Evolutionary conservation across 441 rosid genomes (phyloP).

Genomic region (Aleurites moluccanus): DNA sequence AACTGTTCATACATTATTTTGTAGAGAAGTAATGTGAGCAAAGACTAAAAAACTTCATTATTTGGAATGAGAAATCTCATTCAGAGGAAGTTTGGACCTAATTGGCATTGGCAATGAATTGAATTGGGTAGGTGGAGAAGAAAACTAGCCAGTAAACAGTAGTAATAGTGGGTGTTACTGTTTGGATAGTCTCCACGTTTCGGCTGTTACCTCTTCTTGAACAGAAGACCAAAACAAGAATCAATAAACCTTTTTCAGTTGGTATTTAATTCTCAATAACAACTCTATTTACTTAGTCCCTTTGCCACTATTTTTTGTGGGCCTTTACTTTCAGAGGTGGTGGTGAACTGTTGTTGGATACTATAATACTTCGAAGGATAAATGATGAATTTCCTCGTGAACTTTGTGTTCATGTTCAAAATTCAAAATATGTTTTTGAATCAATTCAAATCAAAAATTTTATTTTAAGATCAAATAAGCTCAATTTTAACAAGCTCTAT

Average conservation of each 20-base stretch:
- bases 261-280: not conserved
- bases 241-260: not conserved
- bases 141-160: not conserved
- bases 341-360: not conserved
- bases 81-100: not conserved
- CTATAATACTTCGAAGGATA: not conserved
- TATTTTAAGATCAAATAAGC: too few relatives aligned
- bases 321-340: not conserved
- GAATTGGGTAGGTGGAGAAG: not conserved
- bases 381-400: too few relatives aligned
- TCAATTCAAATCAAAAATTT: too few relatives aligned
- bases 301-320: not conserved
- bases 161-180: not conserved
- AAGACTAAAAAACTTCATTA: too few relatives aligned
- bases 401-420: too few relatives aligned
- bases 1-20: not conserved
- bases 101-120: not conserved
- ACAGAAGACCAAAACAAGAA: not conserved
- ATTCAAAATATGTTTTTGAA: too few relatives aligned
- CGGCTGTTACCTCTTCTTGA: constrained; percentile 1
- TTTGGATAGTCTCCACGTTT: not conserved
- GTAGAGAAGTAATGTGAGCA: not conserved
- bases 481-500: too few relatives aligned
- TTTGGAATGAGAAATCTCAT: too few relatives aligned
- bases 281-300: not conserved